Evolutionary conservation across 768 basidiomycete genomes (phyloP).

Genomic region (Auriscalpium microsporum): DNA sequence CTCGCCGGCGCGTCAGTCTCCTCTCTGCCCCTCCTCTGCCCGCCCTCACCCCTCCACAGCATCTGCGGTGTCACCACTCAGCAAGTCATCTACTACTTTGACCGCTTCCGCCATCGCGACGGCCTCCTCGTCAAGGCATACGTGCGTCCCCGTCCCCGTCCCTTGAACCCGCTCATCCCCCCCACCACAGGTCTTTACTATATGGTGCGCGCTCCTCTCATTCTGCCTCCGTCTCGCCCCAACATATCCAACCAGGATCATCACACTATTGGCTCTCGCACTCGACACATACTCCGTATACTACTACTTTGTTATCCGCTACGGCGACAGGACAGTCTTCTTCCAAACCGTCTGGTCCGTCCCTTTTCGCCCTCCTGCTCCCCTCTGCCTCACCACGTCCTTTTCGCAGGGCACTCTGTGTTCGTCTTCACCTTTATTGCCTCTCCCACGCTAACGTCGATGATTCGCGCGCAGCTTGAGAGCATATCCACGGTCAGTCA

Average conservation of each 20-base stretch:
- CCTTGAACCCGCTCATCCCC: neutral
- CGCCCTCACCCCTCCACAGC: neutral
- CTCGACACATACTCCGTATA: neutral
- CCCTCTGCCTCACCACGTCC: neutral
- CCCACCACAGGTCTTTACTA: neutral
- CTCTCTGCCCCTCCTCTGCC: neutral
- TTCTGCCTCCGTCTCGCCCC: neutral
- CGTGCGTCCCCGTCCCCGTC: neutral
- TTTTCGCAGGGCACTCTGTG: neutral
- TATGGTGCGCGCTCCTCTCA: neutral
- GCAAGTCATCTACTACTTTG: neutral
- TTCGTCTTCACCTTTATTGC: neutral
- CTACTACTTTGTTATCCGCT: neutral
- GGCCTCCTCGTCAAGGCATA: neutral
- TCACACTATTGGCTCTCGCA: neutral
- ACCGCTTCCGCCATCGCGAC: neutral
- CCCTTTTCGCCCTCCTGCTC: neutral
- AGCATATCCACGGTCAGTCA: neutral
- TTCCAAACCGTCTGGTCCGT: neutral
- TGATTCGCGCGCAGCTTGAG: neutral
- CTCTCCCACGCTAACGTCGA: neutral
- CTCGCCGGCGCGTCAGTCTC: neutral
- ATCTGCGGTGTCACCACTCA: neutral
- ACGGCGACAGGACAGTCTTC: neutral
- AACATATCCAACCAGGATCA: neutral